Conservation (phyloP, 805 yeast species). For the Yarrowia bubula region DNA sequence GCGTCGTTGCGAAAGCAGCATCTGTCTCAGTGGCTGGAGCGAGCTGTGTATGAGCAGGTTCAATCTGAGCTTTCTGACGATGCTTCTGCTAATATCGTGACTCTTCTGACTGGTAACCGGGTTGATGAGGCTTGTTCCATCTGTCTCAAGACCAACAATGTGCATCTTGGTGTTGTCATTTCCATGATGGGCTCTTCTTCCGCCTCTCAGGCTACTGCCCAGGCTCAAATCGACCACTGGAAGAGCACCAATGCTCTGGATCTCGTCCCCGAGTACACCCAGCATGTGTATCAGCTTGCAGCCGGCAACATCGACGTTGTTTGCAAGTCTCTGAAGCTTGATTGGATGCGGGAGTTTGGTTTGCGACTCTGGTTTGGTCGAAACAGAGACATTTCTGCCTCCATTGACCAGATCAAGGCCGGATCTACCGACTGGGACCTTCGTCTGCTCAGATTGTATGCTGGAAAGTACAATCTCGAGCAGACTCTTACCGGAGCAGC, state of each 20-base stretch:
- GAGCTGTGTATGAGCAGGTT: not conserved
- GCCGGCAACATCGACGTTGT: slow-evolving; percentile 30
- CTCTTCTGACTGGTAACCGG: slow-evolving; percentile 49
- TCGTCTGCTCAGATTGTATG: slow-evolving; percentile 30
- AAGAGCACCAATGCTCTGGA: not conserved
- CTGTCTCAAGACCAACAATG: slow-evolving; percentile 61
- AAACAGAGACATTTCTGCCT: not conserved
- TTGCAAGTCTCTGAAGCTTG: slow-evolving; percentile 44
- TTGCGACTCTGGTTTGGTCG: slow-evolving; percentile 61
- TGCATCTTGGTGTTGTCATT: slow-evolving; percentile 68
- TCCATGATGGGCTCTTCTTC: slow-evolving; percentile 60
- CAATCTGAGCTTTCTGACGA: slow-evolving; percentile 41
- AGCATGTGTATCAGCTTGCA: slow-evolving; percentile 27
- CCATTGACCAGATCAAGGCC: slow-evolving; percentile 1
- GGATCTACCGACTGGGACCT: slow-evolving; percentile 4
- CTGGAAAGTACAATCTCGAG: slow-evolving; percentile 27
- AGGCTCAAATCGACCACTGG: slow-evolving; percentile 26
- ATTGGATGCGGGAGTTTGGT: slow-evolving; percentile 66
- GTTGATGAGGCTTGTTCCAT: slow-evolving; percentile 57
- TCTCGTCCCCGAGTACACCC: slow-evolving; percentile 32
- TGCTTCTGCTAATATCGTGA: slow-evolving; percentile 43
- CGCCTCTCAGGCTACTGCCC: not conserved
- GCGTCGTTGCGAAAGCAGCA: not conserved
- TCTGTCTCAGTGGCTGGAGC: not conserved
- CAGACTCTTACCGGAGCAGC: slow-evolving; percentile 28